phyloP scores from a whole-genome alignment of 106 monocot species.

The Dendrobium nobile region DNA sequence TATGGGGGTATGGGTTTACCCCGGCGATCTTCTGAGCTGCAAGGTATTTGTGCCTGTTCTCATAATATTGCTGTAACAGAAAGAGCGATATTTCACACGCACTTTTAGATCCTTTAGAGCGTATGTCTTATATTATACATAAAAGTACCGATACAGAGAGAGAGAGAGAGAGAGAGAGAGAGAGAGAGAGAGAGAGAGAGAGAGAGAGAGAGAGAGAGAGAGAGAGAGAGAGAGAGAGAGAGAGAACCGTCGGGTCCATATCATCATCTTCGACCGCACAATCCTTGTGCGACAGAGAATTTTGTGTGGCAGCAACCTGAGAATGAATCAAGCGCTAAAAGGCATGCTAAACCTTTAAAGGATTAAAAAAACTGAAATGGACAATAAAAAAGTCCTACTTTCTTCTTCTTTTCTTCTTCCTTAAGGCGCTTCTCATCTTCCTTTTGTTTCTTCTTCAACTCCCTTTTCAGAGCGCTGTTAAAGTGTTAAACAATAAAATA shows the following conservation, averaged over 20 bases:
- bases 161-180: constrained; percentile 2
- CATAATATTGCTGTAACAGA: constrained; percentile 68
- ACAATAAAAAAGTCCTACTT: constrained; percentile 16
- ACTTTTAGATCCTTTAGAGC: neutral
- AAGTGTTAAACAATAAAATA: constrained; percentile 1
- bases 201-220: neutral
- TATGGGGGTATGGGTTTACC: constrained; percentile 78
- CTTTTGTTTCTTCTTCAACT: constrained; percentile 49
- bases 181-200: constrained; percentile 3
- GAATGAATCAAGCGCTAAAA: neutral
- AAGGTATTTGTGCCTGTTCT: constrained; percentile 69
- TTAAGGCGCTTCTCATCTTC: constrained; percentile 44
- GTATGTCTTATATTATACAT: neutral
- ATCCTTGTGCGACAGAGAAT: constrained; percentile 27
- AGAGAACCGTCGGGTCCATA: constrained; percentile 62
- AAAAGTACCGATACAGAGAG: neutral
- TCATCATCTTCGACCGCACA: constrained; percentile 65
- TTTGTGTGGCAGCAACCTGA: constrained; percentile 17
- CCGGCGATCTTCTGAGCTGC: constrained; percentile 37
- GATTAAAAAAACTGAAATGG: neutral
- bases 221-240: constrained; percentile 4
- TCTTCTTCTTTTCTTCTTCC: constrained; percentile 49
- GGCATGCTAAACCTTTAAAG: neutral
- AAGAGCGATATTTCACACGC: neutral
- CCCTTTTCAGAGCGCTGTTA: constrained; percentile 47